phyloP scores from a whole-genome alignment of 1,139 yeast genomes.

The Lodderomyces jiufengensis region DNA sequence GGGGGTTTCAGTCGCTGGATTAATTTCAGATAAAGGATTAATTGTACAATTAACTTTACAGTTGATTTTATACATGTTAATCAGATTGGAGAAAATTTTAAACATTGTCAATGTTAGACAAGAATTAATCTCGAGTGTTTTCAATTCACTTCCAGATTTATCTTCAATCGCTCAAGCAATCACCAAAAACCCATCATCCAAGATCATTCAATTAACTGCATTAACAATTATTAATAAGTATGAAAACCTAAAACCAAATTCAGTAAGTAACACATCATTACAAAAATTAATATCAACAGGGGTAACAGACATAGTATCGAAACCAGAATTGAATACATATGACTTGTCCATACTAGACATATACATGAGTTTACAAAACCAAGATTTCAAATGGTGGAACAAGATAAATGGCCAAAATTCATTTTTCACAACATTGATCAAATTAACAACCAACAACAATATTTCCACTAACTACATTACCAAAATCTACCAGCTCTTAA shows the following conservation, averaged over 20 bases:
- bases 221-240: conserved; percentile 23
- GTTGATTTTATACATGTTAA: conserved; percentile 50
- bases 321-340: conserved; percentile 43
- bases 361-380: conserved; percentile 38
- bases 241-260: conserved; percentile 20
- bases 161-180: conserved; percentile 19
- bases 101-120: conserved; percentile 24
- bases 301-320: conserved; percentile 20
- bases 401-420: conserved; percentile 42
- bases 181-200: conserved; percentile 13
- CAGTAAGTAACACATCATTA: conserved; percentile 9
- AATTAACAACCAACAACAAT: conserved; percentile 34
- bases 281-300: conserved; percentile 18
- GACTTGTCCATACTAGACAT: conserved; percentile 55
- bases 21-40: conserved; percentile 52
- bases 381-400: conserved; percentile 63
- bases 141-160: conserved; percentile 29
- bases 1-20: conserved; percentile 53
- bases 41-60: conserved; percentile 66
- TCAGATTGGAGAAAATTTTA: conserved; percentile 46
- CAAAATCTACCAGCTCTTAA: conserved; percentile 24
- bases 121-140: conserved; percentile 28
- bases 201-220: conserved; percentile 25
- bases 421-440: conserved; percentile 57
- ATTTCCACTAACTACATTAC: conserved; percentile 17